Evolutionary conservation across 352 stramenopile genomes (phyloP).

Genomic region (Phytophthora kernoviae): DNA sequence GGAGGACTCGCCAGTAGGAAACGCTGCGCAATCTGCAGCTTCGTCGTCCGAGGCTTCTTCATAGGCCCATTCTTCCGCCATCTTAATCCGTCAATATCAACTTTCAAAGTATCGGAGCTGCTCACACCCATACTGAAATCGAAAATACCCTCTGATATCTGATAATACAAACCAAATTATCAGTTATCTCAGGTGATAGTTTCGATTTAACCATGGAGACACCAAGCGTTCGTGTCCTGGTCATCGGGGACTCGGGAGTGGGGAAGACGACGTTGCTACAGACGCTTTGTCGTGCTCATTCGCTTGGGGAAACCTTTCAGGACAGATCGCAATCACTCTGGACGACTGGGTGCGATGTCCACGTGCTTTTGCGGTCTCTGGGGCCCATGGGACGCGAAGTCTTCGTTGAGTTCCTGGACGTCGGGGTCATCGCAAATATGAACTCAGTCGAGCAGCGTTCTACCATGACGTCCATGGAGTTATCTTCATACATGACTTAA

Average conservation of each 20-base stretch:
- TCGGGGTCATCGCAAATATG: conserved; percentile 85
- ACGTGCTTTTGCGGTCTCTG: conserved; percentile 60
- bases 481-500: conserved; percentile 84
- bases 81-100: conserved; percentile 11
- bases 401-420: conserved; percentile 86
- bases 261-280: conserved; percentile 82
- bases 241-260: conserved; percentile 86
- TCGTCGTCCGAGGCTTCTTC: conserved; percentile 85
- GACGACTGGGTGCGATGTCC: conserved; percentile 84
- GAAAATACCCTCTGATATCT: background rate
- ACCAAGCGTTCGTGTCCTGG: conserved; percentile 72
- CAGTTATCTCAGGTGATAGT: background rate
- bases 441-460: conserved; percentile 79
- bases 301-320: conserved; percentile 4
- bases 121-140: background rate
- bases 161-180: too few relatives aligned
- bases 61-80: conserved; percentile 72
- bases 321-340: conserved; percentile 46
- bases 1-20: conserved; percentile 92
- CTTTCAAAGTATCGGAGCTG: background rate
- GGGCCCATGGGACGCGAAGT: conserved; percentile 41
- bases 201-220: conserved; percentile 60
- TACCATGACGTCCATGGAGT: conserved; percentile 85
- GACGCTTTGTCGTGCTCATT: conserved; percentile 53
- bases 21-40: conserved; percentile 88